Evolutionary conservation across 192 early-diverging fungal species (phyloP).

Genomic region (Spinellus fusiger): DNA sequence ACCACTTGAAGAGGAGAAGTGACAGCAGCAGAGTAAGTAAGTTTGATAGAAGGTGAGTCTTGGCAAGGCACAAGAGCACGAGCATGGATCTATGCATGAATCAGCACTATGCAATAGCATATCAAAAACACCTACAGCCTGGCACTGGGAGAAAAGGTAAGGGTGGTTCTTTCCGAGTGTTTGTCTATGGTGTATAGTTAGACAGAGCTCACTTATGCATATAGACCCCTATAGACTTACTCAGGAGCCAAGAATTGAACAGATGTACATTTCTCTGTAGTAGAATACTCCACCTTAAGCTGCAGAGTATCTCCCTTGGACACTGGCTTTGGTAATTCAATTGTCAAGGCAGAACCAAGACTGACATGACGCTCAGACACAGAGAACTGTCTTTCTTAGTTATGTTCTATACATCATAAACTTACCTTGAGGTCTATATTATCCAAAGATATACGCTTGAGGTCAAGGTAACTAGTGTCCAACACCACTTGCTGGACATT

Average conservation of each 20-base stretch:
- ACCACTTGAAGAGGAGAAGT: conserved; percentile 78
- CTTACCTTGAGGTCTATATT: conserved; percentile 16
- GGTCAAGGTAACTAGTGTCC: conserved; percentile 61
- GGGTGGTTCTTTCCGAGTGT: conserved; percentile 92
- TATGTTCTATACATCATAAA: neutral
- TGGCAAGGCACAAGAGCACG: conserved; percentile 87
- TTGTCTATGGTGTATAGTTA: conserved; percentile 48
- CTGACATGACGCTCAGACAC: conserved; percentile 53
- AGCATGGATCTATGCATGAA: conserved; percentile 67
- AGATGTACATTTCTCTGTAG: conserved; percentile 77
- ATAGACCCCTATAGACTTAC: conserved; percentile 3
- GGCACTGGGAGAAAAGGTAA: conserved; percentile 96
- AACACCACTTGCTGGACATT: conserved; percentile 57
- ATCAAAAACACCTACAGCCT: conserved; percentile 41
- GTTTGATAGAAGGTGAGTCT: conserved; percentile 82
- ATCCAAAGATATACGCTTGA: conserved; percentile 34
- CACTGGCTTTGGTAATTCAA: conserved; percentile 50
- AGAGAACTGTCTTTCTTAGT: conserved; percentile 31
- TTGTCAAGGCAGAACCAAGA: conserved; percentile 70
- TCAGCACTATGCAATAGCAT: neutral
- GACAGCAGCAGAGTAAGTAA: conserved; percentile 81
- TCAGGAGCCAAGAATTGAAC: conserved; percentile 74
- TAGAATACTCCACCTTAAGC: conserved; percentile 70
- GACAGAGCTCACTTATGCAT: neutral
- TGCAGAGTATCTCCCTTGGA: conserved; percentile 39